A percentile compares a stretch with the other conserved stretches of the same genome.
Conservation (phyloP, 179 eudicot species). For the Beta lomatogona region DNA sequence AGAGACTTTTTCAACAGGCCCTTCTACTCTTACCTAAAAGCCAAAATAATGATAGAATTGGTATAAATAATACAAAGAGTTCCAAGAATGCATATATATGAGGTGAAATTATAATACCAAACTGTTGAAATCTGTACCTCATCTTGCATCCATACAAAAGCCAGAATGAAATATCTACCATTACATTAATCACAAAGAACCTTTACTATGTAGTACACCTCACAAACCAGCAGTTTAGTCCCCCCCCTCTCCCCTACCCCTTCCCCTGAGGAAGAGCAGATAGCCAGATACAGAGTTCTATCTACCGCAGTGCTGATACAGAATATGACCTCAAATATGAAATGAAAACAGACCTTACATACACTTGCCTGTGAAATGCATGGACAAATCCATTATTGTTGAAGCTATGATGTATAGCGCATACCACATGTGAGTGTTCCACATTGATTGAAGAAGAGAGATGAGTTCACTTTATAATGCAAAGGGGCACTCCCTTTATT, state of each 20-base stretch:
- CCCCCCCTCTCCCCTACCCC: neutral
- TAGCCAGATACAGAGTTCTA: neutral
- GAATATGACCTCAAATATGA: neutral
- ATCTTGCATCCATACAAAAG: neutral
- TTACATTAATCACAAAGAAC: neutral
- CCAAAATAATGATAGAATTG: constrained; percentile 4
- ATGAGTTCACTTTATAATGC: too few species aligned
- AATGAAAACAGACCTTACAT: neutral
- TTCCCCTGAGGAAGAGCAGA: too few species aligned
- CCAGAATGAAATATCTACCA: neutral
- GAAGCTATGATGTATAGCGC: too few species aligned
- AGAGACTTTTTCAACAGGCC: constrained; percentile 78
- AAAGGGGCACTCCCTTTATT: too few species aligned
- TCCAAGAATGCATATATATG: neutral
- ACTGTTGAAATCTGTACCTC: neutral
- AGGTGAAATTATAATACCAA: neutral
- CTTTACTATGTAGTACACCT: neutral
- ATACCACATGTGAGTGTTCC: too few species aligned
- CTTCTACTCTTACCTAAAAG: constrained; percentile 89
- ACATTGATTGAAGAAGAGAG: too few species aligned
- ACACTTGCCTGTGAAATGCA: constrained; percentile 1
- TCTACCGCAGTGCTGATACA: neutral
- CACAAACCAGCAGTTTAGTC: neutral
- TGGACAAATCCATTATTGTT: too few species aligned
- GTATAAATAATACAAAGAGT: neutral